These are phyloP conservation scores for Favolaschia claudopus DNA, from an alignment of 768 basidiomycete genomes.

Conservation along the genomic window DNA sequence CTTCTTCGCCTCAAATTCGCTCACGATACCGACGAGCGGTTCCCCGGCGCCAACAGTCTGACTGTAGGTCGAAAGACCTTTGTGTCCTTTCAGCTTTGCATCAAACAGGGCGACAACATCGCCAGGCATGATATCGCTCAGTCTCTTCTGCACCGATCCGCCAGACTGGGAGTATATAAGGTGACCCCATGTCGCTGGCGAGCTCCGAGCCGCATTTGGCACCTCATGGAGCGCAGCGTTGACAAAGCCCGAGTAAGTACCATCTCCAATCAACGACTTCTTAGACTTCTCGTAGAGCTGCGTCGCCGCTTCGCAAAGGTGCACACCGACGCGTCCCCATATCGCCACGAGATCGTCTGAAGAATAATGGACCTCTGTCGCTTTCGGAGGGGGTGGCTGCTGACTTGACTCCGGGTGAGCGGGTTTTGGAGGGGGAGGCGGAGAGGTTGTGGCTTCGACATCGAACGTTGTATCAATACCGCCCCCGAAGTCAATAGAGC, in stretches of 20 bases:
- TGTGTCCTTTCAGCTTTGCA: slow-evolving; percentile 79
- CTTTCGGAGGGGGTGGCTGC: slow-evolving; percentile 25
- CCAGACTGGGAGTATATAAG: slow-evolving; percentile 79
- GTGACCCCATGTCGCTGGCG: slow-evolving; percentile 67
- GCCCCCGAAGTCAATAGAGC: slow-evolving; percentile 59
- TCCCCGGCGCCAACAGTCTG: slow-evolving; percentile 61
- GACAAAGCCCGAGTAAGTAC: slow-evolving; percentile 83
- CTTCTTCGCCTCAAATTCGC: slow-evolving; percentile 88
- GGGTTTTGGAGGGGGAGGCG: slow-evolving; percentile 35
- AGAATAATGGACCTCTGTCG: slow-evolving; percentile 48
- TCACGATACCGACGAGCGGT: slow-evolving; percentile 75
- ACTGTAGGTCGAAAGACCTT: slow-evolving; percentile 78
- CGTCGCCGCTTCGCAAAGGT: slow-evolving; percentile 74
- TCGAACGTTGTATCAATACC: slow-evolving; percentile 34
- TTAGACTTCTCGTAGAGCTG: slow-evolving; percentile 78
- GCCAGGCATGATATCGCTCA: slow-evolving; percentile 86
- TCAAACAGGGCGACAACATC: slow-evolving; percentile 81
- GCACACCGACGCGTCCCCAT: slow-evolving; percentile 78
- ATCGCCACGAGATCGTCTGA: slow-evolving; percentile 74
- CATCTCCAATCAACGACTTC: slow-evolving; percentile 82
- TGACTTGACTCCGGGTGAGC: slow-evolving; percentile 24
- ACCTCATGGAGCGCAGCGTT: slow-evolving; percentile 69
- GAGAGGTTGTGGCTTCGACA: slow-evolving; percentile 33
- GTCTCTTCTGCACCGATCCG: slow-evolving; percentile 69
- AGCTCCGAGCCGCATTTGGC: slow-evolving; percentile 60